Evolutionary conservation across 108 stramenopile species (phyloP), one percentile per base, ranked within the genome.

Genomic region (Discostella stelligeroides): DNA sequence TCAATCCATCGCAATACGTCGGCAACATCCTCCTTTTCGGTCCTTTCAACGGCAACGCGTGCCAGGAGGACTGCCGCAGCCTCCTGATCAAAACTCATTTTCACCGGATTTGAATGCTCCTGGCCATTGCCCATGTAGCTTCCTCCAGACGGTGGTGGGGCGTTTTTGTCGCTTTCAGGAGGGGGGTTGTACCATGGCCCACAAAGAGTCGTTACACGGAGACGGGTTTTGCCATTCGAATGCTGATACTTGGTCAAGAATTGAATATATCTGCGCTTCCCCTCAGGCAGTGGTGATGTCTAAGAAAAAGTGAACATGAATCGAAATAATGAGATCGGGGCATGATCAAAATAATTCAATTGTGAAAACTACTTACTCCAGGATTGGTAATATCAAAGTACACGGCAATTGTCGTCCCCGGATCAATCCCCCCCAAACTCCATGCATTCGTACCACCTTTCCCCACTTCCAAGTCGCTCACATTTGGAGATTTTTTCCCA

Each of bases 1-100:
- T 99, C 99, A 10, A 99, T 83, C 98, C 98, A 99, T 38, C 98
- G 95, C 70, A 99, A 83, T 40, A 99, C 94, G 81, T 99, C 99
- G 7, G 86, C 90, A 27, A 98, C 85, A 71, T 98, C 98, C 68
- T 98, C 97, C 13, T 90, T 86, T 69, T 96, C 96, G 13, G 96
- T 91, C 49, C 97, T 84, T 57, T 95, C 80, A 11, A 98, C 96
- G 15, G 98, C 98, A 47, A 98, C 79, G 29, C 99, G 91, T 4
- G 99, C 95, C 58, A 97, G 90, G 60, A 98, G 85, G 18, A 98
- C 98, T 13, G 98, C 98, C 5, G 99, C 98, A 20, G 99, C 99
- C 71, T 99, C 98, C 75, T 99, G 99, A 82, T 99, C 99, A 82
- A 98, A 99, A 53, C 88, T 81, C 59, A 70, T 68, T 17, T 91